Percentiles rank a stretch among this genome's conserved stretches.
These are phyloP conservation scores for Protostelium mycophagum DNA, from an alignment of 78 protist species.

Conservation along the genomic window DNA sequence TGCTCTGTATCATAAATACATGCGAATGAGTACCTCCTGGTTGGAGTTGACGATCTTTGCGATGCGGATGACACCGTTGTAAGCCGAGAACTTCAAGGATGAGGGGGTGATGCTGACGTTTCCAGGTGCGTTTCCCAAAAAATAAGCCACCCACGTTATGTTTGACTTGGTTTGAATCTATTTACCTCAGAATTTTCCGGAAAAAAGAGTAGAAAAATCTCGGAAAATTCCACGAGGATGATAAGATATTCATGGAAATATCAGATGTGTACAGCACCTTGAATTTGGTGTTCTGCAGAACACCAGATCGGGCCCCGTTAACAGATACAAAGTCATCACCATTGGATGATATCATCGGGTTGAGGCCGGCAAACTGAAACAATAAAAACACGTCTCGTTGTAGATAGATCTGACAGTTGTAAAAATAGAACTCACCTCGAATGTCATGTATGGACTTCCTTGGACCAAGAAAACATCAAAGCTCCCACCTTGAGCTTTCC, in stretches of 20 bases:
- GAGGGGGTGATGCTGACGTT: not conserved
- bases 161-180: no score
- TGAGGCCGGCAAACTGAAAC: not conserved
- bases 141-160: not conserved
- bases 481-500: not conserved
- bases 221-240: no score
- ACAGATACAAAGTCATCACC: not conserved
- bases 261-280: not conserved
- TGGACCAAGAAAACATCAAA: not conserved
- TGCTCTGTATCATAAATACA: no score
- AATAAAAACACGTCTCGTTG: not conserved
- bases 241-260: no score
- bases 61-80: not conserved
- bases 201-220: no score
- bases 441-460: not conserved
- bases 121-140: not conserved
- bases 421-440: not conserved
- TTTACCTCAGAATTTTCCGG: no score
- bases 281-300: not conserved
- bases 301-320: not conserved
- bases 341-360: not conserved
- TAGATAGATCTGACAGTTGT: no score
- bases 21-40: no score
- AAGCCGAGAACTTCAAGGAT: not conserved
- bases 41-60: no score